Conservation (phyloP, 306 rosid species). For the Glycine latifolia region DNA sequence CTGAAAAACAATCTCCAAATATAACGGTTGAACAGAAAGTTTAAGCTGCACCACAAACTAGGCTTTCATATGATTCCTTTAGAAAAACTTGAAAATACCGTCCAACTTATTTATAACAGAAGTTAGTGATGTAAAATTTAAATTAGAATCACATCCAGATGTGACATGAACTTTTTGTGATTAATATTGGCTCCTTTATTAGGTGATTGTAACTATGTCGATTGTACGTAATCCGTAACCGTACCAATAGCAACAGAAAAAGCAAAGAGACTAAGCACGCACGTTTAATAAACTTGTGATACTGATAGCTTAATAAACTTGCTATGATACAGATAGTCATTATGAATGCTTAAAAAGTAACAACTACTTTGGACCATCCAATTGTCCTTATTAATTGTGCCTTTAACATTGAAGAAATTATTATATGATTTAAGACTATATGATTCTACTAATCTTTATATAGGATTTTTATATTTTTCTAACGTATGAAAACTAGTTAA, state of each 20-base stretch:
- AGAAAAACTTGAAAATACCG: not conserved
- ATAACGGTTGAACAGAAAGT: slow-evolving; percentile 11
- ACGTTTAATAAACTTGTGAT: not conserved
- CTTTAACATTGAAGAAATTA: not conserved
- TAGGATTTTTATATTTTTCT: not conserved
- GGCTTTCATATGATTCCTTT: slow-evolving; percentile 39
- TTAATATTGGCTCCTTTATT: slow-evolving; percentile 16
- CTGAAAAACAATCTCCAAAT: not conserved
- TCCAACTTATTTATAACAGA: not conserved
- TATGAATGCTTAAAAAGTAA: not conserved
- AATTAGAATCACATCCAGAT: slow-evolving; percentile 5
- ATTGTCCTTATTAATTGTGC: not conserved
- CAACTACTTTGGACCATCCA: no score
- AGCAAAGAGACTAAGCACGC: not conserved
- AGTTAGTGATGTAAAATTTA: slow-evolving; percentile 14
- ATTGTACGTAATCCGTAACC: not conserved
- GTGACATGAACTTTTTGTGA: not conserved
- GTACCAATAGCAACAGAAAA: not conserved
- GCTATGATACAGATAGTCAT: not conserved
- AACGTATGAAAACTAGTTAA: not conserved
- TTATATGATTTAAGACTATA: not conserved
- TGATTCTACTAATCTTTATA: not conserved
- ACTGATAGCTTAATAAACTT: not conserved
- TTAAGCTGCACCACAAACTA: slow-evolving; percentile 36
- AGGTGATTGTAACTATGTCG: not conserved